Conservation (phyloP, 192 early-diverging fungal genomes). For the Bifiguratus adelaidae region DNA sequence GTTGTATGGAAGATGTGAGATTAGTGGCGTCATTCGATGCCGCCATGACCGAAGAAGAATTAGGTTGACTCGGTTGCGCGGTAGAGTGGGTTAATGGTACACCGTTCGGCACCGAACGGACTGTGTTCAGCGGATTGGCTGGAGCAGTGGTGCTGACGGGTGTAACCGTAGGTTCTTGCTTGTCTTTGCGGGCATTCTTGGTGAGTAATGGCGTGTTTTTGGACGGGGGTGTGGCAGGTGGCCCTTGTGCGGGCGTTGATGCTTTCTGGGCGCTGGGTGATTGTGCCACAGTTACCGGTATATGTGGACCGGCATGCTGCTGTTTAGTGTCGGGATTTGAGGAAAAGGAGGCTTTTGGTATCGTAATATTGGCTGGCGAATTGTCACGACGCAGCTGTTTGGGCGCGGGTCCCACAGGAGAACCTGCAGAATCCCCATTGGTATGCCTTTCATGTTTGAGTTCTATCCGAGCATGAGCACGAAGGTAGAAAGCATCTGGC, state of each 20-base stretch:
- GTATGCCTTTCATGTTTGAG: neutral
- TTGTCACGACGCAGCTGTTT: constrained; percentile 27
- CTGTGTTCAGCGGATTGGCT: too few relatives aligned
- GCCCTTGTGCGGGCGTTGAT: neutral
- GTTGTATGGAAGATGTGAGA: constrained; percentile 6
- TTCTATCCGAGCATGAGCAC: neutral
- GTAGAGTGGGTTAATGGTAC: too few relatives aligned
- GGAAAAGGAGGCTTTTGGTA: constrained; percentile 18
- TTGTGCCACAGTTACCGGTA: neutral
- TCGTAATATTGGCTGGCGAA: constrained; percentile 12
- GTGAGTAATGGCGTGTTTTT: too few relatives aligned
- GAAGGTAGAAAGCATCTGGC: neutral
- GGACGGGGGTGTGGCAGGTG: neutral
- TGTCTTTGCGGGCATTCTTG: too few relatives aligned
- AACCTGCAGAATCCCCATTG: constrained; percentile 2
- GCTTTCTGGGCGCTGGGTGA: neutral
- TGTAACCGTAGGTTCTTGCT: too few relatives aligned
- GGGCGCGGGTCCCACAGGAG: neutral
- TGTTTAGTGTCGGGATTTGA: neutral
- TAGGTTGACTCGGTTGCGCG: too few relatives aligned
- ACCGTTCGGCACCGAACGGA: too few relatives aligned
- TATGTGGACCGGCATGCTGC: neutral
- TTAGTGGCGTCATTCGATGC: constrained; percentile 5
- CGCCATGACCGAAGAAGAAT: too few relatives aligned
- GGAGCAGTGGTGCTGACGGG: too few relatives aligned